Evolutionary conservation across 148 eudicot species (phyloP).

Genomic region (Nyssa sinensis): DNA sequence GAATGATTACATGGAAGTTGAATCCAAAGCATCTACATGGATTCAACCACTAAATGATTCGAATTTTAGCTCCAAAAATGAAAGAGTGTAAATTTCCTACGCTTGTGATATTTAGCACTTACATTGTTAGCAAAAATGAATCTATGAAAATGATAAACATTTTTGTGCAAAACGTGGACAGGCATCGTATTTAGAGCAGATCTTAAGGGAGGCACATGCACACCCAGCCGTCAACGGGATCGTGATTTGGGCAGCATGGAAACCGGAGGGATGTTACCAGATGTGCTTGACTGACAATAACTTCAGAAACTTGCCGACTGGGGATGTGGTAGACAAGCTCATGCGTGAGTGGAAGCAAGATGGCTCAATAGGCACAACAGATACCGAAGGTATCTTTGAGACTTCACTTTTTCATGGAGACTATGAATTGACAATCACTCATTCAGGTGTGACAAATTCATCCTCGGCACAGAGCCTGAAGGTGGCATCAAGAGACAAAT

Average conservation of each 20-base stretch:
- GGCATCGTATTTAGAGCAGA: conserved; percentile 45
- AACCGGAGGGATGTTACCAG: conserved; percentile 32
- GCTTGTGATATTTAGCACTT: too few relatives aligned
- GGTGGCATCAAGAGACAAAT: background rate
- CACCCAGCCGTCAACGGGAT: conserved; percentile 58
- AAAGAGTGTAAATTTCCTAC: too few relatives aligned
- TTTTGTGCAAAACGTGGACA: conserved; percentile 18
- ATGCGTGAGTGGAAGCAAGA: conserved; percentile 19
- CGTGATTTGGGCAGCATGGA: conserved; percentile 56
- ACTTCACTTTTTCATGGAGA: conserved; percentile 38
- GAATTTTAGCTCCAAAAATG: too few relatives aligned
- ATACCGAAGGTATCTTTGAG: conserved; percentile 28
- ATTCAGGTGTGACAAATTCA: conserved; percentile 18
- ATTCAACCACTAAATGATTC: too few relatives aligned
- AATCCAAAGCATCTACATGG: too few relatives aligned
- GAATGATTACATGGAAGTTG: too few relatives aligned
- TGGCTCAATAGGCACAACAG: conserved; percentile 17
- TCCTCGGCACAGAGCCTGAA: background rate
- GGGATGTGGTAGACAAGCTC: conserved; percentile 61
- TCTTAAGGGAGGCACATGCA: conserved; percentile 51
- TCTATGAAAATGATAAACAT: too few relatives aligned
- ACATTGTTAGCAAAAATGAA: too few relatives aligned
- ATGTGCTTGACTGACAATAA: conserved; percentile 58
- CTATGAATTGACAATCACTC: conserved; percentile 33
- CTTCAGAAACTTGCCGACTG: conserved; percentile 51